A percentile compares a stretch with the other conserved stretches of the same genome.
Evolutionary conservation across 2,329 filamentous ascomycete species (phyloP).

Genomic region (Pseudohalonectria lignicola): DNA sequence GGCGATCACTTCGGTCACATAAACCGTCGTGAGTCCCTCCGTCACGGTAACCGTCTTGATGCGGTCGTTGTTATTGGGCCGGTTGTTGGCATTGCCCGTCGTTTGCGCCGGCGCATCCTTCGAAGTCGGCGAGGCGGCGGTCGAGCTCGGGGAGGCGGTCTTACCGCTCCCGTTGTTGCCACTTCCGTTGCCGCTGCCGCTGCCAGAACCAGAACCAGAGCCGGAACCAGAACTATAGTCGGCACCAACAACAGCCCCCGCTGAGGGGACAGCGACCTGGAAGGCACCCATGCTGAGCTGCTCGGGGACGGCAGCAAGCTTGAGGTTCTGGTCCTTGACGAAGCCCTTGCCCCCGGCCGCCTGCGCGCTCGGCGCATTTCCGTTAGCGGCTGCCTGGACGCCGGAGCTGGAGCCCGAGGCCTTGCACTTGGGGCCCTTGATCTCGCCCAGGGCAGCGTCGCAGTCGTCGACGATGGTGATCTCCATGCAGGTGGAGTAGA

Average conservation of each 20-base stretch:
- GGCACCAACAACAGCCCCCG: too few relatives aligned
- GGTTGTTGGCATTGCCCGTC: conserved; percentile 4
- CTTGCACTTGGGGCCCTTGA: conserved; percentile 23
- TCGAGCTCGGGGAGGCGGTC: conserved; percentile 4
- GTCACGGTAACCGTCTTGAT: conserved; percentile 31
- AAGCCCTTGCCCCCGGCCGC: conserved; percentile 6
- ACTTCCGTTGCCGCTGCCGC: conserved; percentile 7
- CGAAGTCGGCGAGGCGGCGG: not conserved
- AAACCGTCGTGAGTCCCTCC: conserved; percentile 12
- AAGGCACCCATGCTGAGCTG: conserved; percentile 33
- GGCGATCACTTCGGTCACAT: too few relatives aligned
- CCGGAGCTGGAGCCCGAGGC: conserved; percentile 14
- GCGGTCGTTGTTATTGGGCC: conserved; percentile 11
- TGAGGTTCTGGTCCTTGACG: conserved; percentile 25
- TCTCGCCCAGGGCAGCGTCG: conserved; percentile 22
- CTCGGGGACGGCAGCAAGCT: conserved; percentile 28
- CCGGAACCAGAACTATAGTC: too few relatives aligned
- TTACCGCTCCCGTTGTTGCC: conserved; percentile 8
- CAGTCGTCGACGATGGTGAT: conserved; percentile 17
- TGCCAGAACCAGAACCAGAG: too few relatives aligned
- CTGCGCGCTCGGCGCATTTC: not conserved
- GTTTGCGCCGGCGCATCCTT: conserved; percentile 7
- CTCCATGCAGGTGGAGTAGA: conserved; percentile 34
- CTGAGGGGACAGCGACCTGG: conserved; percentile 25
- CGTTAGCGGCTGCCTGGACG: too few relatives aligned